Evolutionary conservation across 805 yeast species (phyloP), one percentile per base, ranked within the genome.

Genomic region (Saturnispora mendoncae): DNA sequence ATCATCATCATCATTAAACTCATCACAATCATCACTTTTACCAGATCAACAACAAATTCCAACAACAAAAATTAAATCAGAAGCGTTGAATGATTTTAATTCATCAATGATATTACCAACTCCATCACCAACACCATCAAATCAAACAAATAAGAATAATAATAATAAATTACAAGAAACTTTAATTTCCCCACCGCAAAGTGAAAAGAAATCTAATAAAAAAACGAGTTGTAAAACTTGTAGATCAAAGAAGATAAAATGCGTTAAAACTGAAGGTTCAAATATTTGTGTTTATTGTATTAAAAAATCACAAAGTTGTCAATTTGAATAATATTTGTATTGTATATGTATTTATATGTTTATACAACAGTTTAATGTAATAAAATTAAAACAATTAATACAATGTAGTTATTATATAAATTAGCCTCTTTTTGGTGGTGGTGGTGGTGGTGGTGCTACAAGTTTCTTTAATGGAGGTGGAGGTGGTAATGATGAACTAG

Each of bases 281-380:
- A 34, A 44, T 5, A 27, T 21, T 23, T 60, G 65, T 40, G 45
- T 53, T 24, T 53, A 55, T 38, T 60, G 65, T 44, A 45, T 54
- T 3, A 58, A 55, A 30, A 60, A 57, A 27, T 50, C 52, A 17
- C 38, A 59, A 27, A 48, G 50, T 19, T 60, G 65, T 45, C 40
- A 76, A 80, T 4, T 76, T 77, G 70, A 65, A 64, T 83, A 79
- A 56, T 90, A 82, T 51, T 52, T 61, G 36, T 54, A 17, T 10
- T 26, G 20, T 35, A 6, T 27, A 34, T 13, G 9, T 12, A 34
- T 34, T 15, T 21, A 34, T 21, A 7, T 34, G 21, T n/a, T 14
- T 51, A 1, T 74, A 82, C 6, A 4, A 17, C 15, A 23, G 9
- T 23, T 6, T 23, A 23, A 6, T 6, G 25, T 23, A 6, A 23